phyloP scores from a whole-genome alignment of 148 eudicot genomes.

The Silene latifolia region DNA sequence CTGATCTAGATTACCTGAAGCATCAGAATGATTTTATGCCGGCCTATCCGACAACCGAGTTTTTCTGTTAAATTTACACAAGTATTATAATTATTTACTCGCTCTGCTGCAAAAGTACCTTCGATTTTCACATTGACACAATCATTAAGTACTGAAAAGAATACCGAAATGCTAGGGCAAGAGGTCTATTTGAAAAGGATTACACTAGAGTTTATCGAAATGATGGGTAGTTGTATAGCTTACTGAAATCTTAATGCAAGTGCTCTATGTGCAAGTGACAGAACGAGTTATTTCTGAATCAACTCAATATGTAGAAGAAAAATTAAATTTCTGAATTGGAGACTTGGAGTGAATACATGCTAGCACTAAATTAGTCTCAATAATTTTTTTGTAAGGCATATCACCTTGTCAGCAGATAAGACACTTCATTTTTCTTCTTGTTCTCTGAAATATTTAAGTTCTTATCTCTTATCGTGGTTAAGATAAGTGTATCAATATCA shows the following conservation, averaged over 20 bases:
- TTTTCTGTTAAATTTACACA: neutral
- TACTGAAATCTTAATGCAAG: neutral
- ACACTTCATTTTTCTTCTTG: no score
- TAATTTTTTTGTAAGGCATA: no score
- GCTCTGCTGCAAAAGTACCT: neutral
- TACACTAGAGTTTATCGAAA: neutral
- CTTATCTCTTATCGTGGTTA: no score
- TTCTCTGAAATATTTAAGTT: no score
- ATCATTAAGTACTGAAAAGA: neutral
- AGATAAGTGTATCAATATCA: no score
- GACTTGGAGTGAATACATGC: neutral
- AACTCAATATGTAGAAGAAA: no score
- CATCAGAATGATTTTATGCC: neutral
- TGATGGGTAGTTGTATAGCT: neutral
- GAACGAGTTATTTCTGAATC: neutral
- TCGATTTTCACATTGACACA: neutral
- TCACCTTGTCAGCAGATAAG: no score
- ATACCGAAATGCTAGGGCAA: neutral
- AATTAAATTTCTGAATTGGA: neutral
- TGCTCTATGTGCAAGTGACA: neutral
- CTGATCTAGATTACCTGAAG: neutral
- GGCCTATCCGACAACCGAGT: neutral
- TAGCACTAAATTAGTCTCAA: neutral
- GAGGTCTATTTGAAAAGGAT: neutral
- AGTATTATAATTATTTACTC: neutral